These are phyloP conservation scores for Chionographis japonica DNA, from an alignment of 106 monocot genomes.

Conservation along the genomic window DNA sequence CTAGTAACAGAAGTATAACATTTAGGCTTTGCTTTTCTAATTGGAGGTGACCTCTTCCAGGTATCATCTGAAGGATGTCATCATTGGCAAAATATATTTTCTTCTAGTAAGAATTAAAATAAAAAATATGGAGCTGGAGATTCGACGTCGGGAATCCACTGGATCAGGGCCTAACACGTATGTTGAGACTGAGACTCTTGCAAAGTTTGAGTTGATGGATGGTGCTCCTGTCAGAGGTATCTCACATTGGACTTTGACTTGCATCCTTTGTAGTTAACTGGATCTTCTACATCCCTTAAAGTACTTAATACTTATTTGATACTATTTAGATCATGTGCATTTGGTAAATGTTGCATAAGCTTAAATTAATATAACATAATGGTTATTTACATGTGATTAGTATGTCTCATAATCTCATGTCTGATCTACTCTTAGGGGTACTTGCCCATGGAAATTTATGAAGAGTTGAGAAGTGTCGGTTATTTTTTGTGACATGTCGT, in stretches of 20 bases:
- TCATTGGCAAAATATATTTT: constrained; percentile 88
- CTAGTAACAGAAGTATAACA: background rate
- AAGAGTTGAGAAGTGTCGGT: no score
- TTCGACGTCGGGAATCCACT: constrained; percentile 75
- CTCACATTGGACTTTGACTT: background rate
- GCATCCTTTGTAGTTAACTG: no score
- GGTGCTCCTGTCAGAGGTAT: constrained; percentile 94
- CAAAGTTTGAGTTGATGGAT: constrained; percentile 94
- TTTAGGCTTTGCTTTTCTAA: constrained; percentile 10
- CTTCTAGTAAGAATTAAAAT: constrained; percentile 94
- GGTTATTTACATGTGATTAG: no score
- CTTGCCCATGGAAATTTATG: no score
- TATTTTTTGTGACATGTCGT: no score
- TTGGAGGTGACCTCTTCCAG: constrained; percentile 24
- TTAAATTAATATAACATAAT: no score
- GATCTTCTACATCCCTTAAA: no score
- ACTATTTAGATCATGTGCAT: no score
- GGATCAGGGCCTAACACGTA: constrained; percentile 84
- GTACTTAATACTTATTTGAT: no score
- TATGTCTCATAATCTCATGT: no score
- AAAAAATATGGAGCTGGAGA: constrained; percentile 88
- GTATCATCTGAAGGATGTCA: constrained; percentile 80
- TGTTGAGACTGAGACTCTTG: constrained; percentile 92
- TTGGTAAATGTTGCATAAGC: no score
- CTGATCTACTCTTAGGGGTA: no score